Percentiles rank a stretch among this genome's conserved stretches.
These are phyloP conservation scores for Sporothrix mexicana DNA, from an alignment of 2,329 filamentous ascomycete genomes.

Conservation along the genomic window DNA sequence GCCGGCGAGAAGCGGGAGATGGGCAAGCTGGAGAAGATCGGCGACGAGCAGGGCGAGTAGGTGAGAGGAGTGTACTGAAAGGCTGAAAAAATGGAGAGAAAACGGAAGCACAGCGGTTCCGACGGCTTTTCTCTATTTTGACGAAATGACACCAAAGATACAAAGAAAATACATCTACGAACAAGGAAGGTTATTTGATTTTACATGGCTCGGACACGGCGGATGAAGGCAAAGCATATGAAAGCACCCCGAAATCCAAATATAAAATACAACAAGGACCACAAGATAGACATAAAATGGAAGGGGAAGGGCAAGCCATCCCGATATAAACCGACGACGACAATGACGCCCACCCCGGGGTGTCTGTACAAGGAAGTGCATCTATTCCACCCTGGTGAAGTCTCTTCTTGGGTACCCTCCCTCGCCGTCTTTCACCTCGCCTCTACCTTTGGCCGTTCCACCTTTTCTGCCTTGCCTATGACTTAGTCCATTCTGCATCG, in stretches of 20 bases:
- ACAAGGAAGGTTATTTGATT: not conserved
- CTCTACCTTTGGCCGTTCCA: not conserved
- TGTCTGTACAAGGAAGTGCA: not conserved
- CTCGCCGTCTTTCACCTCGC: not conserved
- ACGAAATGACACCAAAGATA: not conserved
- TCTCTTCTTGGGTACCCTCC: not conserved
- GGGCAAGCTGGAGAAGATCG: slow-evolving; percentile 95
- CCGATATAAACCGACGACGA: not conserved
- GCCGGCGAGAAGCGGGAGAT: slow-evolving; percentile 88
- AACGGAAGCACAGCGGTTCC: not conserved
- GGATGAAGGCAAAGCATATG: not conserved
- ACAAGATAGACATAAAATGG: slow-evolving; percentile 2
- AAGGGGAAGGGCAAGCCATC: not conserved
- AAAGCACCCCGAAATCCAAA: not conserved
- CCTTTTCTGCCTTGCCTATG: not conserved
- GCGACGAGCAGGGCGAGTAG: slow-evolving; percentile 70
- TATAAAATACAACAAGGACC: not conserved
- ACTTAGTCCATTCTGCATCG: not conserved
- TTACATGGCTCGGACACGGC: not conserved
- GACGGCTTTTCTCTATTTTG: not conserved
- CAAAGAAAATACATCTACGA: slow-evolving; percentile 1
- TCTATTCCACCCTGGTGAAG: not conserved
- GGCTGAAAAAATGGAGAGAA: not conserved
- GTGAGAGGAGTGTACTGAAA: not conserved
- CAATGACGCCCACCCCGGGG: not conserved